Base-by-base conservation (phyloP, 192 early-diverging fungal species). In the Glomus cerebriforme region DNA sequence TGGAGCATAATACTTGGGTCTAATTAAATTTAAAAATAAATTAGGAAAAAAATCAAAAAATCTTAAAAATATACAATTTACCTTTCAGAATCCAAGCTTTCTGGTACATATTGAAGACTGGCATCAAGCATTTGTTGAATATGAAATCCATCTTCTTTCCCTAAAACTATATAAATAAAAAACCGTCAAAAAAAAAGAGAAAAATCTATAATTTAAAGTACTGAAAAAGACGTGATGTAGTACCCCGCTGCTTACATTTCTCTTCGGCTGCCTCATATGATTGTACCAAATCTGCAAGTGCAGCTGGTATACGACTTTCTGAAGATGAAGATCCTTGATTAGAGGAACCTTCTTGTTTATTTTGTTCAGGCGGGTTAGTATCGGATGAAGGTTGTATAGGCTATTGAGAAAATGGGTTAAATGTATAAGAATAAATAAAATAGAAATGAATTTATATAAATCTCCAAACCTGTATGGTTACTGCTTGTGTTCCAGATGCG, bases 71-170 rank as follows among this genome's bases (percentile, higher is more conserved):
- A 37, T 34, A 34, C n/a, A 13, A 63, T 64, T 67, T 83, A 95
- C 94, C 88, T 91, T 82, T 94, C 95, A 37, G 92, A 91, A 83
- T 98, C 97, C 26, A 90, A 83, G 22, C 92, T 82, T 62, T 96
- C 93, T 13, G 96, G 96, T 39, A 97, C 85, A 78, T 90, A 91
- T 81, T 91, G 89, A 77, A 94, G 90, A 81, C 94, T 95, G 45
- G 92, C 87, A 73, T 98, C 95, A 37, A 97, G 82, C 95, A 99
- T 92, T 81, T 93, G 86, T 75, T 86, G 83, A 17, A 77, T 82
- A 81, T 88, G 88, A 71, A 85, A 78, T 22, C 72, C 81, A 62
- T 87, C 80, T 22, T 88, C 88, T 77, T 85, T 86, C 26, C 81
- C 80, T 73, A 83, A 47, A 39, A 80, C 84, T 74, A 79, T 65